These are phyloP conservation scores for Mortierella polycephala DNA, from an alignment of 371 early-diverging fungal genomes.

Conservation along the genomic window DNA sequence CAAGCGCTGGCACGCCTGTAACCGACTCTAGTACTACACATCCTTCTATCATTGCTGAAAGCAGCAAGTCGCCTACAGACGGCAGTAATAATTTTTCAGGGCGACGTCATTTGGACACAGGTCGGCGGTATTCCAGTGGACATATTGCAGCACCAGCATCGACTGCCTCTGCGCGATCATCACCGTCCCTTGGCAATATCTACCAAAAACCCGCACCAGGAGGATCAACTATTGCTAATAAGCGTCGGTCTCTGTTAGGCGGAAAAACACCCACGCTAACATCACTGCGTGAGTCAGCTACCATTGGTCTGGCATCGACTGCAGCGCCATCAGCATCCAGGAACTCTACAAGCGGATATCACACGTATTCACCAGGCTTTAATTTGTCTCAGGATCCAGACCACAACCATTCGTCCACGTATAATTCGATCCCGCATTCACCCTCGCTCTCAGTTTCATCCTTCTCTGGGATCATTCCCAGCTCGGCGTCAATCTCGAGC, in stretches of 20 bases:
- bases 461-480: constrained; percentile 41
- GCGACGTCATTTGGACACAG: constrained; percentile 29
- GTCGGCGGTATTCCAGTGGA: constrained; percentile 40
- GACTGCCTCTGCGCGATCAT: neutral
- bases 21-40: neutral
- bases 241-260: constrained; percentile 18
- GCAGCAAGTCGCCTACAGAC: constrained; percentile 6
- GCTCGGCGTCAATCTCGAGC: constrained; percentile 38
- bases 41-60: neutral
- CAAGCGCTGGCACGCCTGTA: neutral
- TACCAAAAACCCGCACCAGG: constrained; percentile 1
- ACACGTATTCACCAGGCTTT: constrained; percentile 36
- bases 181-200: constrained; percentile 10
- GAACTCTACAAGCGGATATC: constrained; percentile 14
- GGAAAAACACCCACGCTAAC: constrained; percentile 21
- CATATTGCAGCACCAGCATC: constrained; percentile 3
- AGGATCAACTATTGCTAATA: constrained; percentile 6
- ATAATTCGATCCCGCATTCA: constrained; percentile 28
- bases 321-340: neutral
- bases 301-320: constrained; percentile 6
- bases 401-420: constrained; percentile 5
- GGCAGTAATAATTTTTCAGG: constrained; percentile 15
- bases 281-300: constrained; percentile 16
- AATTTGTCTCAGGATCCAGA: constrained; percentile 19
- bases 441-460: constrained; percentile 48